These are phyloP conservation scores for Phialophora macrospora DNA, from an alignment of 2,329 filamentous ascomycete genomes.

Conservation along the genomic window DNA sequence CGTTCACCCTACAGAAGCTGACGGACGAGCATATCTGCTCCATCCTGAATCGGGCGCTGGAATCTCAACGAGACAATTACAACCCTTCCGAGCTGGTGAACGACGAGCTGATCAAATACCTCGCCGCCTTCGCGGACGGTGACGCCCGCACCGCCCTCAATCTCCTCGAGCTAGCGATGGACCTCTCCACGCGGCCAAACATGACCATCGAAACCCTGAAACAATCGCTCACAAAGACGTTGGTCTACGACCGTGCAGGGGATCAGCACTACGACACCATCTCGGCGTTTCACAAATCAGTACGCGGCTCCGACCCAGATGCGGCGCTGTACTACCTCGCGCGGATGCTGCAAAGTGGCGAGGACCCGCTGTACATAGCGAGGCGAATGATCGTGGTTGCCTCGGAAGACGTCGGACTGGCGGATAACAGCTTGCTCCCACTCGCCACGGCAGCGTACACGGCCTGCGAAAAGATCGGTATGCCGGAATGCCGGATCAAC, in stretches of 20 bases:
- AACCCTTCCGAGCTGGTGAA: slow-evolving; percentile 66
- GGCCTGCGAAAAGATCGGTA: slow-evolving; percentile 88
- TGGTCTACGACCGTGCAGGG: slow-evolving; percentile 92
- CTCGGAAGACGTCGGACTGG: slow-evolving; percentile 89
- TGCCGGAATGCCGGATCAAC: slow-evolving; percentile 93
- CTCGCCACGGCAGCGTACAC: slow-evolving; percentile 86
- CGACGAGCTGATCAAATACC: slow-evolving; percentile 75
- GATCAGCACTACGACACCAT: slow-evolving; percentile 99
- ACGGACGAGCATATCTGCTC: slow-evolving; percentile 70
- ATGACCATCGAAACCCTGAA: slow-evolving; percentile 81
- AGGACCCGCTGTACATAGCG: slow-evolving; percentile 91
- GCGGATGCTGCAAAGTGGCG: slow-evolving; percentile 92
- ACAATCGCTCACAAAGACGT: slow-evolving; percentile 80
- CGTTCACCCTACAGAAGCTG: slow-evolving; percentile 82
- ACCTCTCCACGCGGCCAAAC: slow-evolving; percentile 62
- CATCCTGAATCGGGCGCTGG: slow-evolving; percentile 78
- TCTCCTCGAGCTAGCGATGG: slow-evolving; percentile 85
- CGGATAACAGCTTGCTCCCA: slow-evolving; percentile 80
- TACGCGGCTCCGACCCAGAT: slow-evolving; percentile 84
- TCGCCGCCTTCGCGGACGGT: slow-evolving; percentile 85
- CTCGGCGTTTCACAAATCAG: slow-evolving; percentile 93
- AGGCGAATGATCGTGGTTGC: slow-evolving; percentile 93
- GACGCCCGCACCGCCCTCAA: slow-evolving; percentile 93
- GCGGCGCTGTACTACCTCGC: slow-evolving; percentile 93
- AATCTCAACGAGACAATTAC: slow-evolving; percentile 52